Conservation (phyloP, 2,329 filamentous ascomycete genomes). For the Neofusicoccum sp. region DNA sequence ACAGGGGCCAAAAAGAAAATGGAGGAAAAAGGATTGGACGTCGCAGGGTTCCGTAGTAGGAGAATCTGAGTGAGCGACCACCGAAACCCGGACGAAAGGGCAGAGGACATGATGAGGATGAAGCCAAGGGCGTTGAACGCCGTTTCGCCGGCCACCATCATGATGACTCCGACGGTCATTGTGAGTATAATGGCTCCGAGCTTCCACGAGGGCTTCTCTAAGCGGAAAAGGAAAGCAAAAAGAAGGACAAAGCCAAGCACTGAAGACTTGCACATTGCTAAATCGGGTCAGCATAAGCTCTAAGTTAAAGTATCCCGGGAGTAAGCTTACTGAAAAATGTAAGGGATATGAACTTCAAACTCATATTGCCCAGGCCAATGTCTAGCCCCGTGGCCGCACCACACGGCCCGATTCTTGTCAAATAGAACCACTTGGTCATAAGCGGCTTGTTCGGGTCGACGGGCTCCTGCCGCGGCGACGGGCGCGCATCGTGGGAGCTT, state of each 20-base stretch:
- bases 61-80: slow-evolving; percentile 99
- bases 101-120: slow-evolving; percentile 85
- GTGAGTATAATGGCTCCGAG: slow-evolving; percentile 82
- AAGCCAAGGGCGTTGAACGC: slow-evolving; percentile 87
- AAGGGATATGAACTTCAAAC: slow-evolving; percentile 90
- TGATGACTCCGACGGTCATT: slow-evolving; percentile 91
- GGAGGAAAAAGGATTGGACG: slow-evolving; percentile 91
- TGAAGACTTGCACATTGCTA: slow-evolving; percentile 95
- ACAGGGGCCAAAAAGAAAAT: slow-evolving; percentile 97
- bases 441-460: slow-evolving; percentile 53
- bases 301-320: slow-evolving; percentile 23
- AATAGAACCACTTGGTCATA: slow-evolving; percentile 88
- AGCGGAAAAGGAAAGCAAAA: slow-evolving; percentile 90
- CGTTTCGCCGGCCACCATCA: slow-evolving; percentile 97
- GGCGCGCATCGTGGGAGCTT: slow-evolving; percentile 28
- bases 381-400: slow-evolving; percentile 91
- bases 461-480: slow-evolving; percentile 29
- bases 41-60: slow-evolving; percentile 87
- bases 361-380: slow-evolving; percentile 94
- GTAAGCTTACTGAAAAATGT: slow-evolving; percentile 74
- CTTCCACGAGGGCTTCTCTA: slow-evolving; percentile 83
- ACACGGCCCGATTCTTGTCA: slow-evolving; percentile 88
- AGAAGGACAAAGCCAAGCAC: slow-evolving; percentile 91
- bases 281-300: background rate
- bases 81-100: slow-evolving; percentile 93